A percentile compares a stretch with the other conserved stretches of the same genome.
phyloP scores from a whole-genome alignment of 805 yeast species.

The Pichia heedii region DNA sequence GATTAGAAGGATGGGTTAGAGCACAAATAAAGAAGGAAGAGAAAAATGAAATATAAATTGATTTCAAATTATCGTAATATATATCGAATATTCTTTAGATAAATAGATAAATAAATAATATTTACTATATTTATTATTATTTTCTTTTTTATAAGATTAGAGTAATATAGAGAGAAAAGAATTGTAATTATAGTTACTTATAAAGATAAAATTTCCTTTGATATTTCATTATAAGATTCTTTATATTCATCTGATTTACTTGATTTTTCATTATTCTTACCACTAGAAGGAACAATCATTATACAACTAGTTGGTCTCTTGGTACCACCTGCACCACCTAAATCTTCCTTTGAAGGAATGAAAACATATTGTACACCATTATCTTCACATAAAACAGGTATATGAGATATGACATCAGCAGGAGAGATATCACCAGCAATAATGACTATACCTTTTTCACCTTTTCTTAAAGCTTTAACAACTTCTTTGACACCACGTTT shows the following conservation, averaged over 20 bases:
- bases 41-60: background rate
- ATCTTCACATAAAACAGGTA: conserved; percentile 97
- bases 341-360: conserved; percentile 94
- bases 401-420: conserved; percentile 91
- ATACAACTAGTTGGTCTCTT: conserved; percentile 98
- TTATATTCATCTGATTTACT: conserved; percentile 79
- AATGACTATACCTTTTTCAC: conserved; percentile 93
- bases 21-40: conserved; percentile 42
- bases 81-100: too few species aligned
- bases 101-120: too few species aligned
- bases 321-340: conserved; percentile 98
- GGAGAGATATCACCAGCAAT: conserved; percentile 99
- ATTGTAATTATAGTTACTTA: too few species aligned
- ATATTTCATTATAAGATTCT: conserved; percentile 87
- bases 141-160: background rate
- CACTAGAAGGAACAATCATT: conserved; percentile 94
- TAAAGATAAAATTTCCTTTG: conserved; percentile 68
- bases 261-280: conserved; percentile 55
- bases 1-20: conserved; percentile 97
- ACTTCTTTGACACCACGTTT: conserved; percentile 99
- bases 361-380: conserved; percentile 82
- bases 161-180: too few species aligned
- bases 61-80: background rate
- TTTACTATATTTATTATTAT: background rate
- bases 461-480: conserved; percentile 94